Conservation (phyloP, 495 filamentous ascomycete species). For the Xanthoparmelia taractica region DNA sequence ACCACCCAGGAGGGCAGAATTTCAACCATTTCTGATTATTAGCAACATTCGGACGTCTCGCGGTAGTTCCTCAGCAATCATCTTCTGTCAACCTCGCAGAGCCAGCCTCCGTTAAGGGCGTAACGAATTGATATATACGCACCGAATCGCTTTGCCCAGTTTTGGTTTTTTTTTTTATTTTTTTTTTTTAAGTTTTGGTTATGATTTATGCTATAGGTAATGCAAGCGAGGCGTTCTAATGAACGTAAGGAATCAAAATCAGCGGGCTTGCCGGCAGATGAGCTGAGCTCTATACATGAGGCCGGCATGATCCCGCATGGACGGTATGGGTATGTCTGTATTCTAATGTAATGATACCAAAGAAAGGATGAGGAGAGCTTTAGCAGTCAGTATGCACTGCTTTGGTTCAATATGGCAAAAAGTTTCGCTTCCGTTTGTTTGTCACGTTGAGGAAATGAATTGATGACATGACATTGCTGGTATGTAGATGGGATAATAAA, state of each 20-base stretch:
- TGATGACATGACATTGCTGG: no score
- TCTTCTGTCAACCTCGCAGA: not conserved
- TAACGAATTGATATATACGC: not conserved
- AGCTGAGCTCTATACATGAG: not conserved
- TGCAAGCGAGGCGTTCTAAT: constrained; percentile 15
- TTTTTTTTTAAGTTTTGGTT: no score
- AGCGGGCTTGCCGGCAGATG: not conserved
- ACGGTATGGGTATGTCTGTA: constrained; percentile 6
- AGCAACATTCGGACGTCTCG: not conserved
- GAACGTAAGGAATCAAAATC: constrained; percentile 1
- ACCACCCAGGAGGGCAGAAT: constrained; percentile 22
- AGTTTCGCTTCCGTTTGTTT: not conserved
- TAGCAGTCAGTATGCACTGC: not conserved
- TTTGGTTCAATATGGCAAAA: not conserved
- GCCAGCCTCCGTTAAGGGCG: not conserved
- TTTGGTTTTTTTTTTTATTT: not conserved
- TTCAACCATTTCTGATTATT: constrained; percentile 12
- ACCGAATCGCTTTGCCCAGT: not conserved
- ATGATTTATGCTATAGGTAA: constrained; percentile 6
- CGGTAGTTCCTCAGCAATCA: not conserved
- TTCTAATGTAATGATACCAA: constrained; percentile 11
- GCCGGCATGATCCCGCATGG: not conserved
- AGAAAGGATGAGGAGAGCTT: not conserved
- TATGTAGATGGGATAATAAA: not conserved
- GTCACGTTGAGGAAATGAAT: not conserved